Conservation (phyloP, 176 grass and related monocot species). For the Musa beccarii region DNA sequence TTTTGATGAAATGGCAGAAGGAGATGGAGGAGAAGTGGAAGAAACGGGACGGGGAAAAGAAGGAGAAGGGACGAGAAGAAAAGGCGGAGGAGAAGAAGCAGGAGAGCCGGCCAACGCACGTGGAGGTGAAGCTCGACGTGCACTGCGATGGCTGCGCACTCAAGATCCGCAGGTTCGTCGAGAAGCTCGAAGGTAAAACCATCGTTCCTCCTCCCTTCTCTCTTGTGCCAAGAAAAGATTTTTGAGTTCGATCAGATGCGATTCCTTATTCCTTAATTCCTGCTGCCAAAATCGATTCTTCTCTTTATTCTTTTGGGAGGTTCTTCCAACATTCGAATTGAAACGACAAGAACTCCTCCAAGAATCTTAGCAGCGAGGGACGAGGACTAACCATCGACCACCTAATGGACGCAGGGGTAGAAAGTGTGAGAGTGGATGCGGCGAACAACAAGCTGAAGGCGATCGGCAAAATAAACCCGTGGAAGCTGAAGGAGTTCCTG, state of each 20-base stretch:
- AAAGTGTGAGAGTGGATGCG: slow-evolving; percentile 31
- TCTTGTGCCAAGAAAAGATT: neutral
- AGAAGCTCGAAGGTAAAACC: slow-evolving; percentile 25
- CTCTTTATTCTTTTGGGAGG: neutral
- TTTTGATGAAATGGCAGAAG: neutral
- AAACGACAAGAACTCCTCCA: neutral
- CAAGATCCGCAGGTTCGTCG: slow-evolving; percentile 55
- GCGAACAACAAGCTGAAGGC: slow-evolving; percentile 39
- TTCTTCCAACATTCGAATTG: neutral
- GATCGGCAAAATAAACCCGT: slow-evolving; percentile 34
- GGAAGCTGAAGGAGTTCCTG: slow-evolving; percentile 49
- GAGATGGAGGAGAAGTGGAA: slow-evolving; percentile 6
- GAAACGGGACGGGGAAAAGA: slow-evolving; percentile 9
- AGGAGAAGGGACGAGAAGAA: slow-evolving; percentile 24
- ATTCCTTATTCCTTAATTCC: neutral
- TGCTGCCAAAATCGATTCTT: neutral
- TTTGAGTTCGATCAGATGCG: neutral
- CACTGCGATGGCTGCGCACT: slow-evolving; percentile 68
- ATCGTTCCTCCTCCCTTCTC: neutral
- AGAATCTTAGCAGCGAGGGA: neutral
- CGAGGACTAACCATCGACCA: neutral
- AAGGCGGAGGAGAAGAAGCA: slow-evolving; percentile 22
- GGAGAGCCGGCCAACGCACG: slow-evolving; percentile 12
- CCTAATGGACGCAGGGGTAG: slow-evolving; percentile 37
- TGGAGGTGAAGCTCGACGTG: slow-evolving; percentile 60